phyloP scores from a whole-genome alignment of 306 rosid genomes.

The Gleditsia sinensis region DNA sequence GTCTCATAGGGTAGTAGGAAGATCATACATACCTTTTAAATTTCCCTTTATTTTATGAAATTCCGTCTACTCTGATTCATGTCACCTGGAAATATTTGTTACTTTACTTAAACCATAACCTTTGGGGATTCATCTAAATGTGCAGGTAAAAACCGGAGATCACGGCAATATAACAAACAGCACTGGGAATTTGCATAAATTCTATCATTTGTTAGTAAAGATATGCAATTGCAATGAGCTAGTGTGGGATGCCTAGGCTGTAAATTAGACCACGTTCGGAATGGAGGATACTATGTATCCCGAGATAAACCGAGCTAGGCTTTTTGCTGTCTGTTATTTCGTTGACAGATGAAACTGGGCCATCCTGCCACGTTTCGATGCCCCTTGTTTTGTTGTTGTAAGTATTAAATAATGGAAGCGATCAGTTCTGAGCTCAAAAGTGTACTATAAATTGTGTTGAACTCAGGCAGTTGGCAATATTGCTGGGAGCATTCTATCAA shows the following conservation, averaged over 20 bases:
- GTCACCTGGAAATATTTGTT: constrained; percentile 9
- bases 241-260: constrained; percentile 4
- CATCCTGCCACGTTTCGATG: neutral
- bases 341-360: neutral
- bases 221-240: neutral
- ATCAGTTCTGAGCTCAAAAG: constrained; percentile 3
- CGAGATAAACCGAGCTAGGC: no score
- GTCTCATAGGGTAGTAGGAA: no score
- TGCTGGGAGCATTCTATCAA: neutral
- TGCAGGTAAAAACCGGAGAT: constrained; percentile 33
- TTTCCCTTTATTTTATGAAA: constrained; percentile 10
- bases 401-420: neutral
- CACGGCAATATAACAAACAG: constrained; percentile 8
- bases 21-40: neutral
- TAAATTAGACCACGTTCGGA: neutral
- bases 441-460: constrained; percentile 23
- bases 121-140: constrained; percentile 18
- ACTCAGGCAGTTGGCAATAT: neutral
- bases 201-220: neutral
- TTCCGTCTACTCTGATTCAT: constrained; percentile 7
- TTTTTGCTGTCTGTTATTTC: no score
- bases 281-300: constrained; percentile 6
- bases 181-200: constrained; percentile 13
- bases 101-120: neutral
- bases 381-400: constrained; percentile 22